phyloP scores from a whole-genome alignment of 495 filamentous ascomycete genomes.

The Trichoderma virens region DNA sequence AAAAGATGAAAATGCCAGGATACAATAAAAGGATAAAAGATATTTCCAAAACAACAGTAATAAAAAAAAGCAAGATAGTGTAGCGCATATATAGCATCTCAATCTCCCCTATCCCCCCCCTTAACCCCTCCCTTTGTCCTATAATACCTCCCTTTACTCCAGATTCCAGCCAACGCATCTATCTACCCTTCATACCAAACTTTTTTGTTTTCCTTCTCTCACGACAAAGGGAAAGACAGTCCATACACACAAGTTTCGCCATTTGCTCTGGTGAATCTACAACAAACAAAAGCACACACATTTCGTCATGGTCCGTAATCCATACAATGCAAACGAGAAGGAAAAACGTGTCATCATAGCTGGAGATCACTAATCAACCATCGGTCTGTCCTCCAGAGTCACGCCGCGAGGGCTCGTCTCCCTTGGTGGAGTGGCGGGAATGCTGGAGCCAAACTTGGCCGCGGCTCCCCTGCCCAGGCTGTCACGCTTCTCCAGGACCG shows the following conservation, averaged over 20 bases:
- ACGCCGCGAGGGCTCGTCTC: conserved; percentile 46
- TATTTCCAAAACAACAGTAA: neutral
- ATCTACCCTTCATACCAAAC: conserved; percentile 2
- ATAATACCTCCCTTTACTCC: conserved; percentile 1
- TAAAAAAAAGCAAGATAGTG: neutral
- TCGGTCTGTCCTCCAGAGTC: conserved; percentile 62
- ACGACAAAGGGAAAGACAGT: neutral
- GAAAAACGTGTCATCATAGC: neutral
- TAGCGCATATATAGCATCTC: neutral
- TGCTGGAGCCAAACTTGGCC: conserved; percentile 34
- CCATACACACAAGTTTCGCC: neutral
- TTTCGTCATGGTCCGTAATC: conserved; percentile 2
- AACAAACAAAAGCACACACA: neutral
- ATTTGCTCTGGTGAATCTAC: neutral
- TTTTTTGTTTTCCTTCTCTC: conserved; percentile 2
- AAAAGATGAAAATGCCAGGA: neutral
- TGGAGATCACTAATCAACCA: conserved; percentile 26
- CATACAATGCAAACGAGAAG: neutral
- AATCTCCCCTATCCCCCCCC: neutral
- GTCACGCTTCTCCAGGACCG: conserved; percentile 39
- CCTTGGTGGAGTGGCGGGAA: conserved; percentile 25
- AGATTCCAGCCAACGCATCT: neutral
- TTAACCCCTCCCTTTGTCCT: neutral
- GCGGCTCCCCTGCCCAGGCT: conserved; percentile 41
- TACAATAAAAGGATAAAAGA: neutral